Conservation (phyloP, 2,329 filamentous ascomycete genomes). For the Sporothrix humicola region DNA sequence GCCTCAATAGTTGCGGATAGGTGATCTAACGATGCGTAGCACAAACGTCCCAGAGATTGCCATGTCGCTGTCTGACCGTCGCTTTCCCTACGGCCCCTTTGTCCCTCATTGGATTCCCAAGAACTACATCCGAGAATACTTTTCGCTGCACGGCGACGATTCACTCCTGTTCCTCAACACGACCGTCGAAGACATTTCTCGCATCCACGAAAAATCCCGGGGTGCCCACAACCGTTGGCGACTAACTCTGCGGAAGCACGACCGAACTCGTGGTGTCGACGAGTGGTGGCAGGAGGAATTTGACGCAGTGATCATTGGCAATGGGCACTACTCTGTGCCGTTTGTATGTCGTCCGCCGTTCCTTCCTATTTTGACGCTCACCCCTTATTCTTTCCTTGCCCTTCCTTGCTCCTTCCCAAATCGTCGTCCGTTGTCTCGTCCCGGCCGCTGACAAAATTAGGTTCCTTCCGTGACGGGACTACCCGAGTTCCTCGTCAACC, state of each 20-base stretch:
- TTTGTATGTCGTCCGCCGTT: constrained; percentile 51
- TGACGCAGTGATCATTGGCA: constrained; percentile 66
- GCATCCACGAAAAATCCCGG: constrained; percentile 50
- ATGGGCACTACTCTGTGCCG: constrained; percentile 65
- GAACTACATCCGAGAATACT: constrained; percentile 63
- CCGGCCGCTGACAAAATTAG: constrained; percentile 42
- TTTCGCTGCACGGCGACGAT: constrained; percentile 57
- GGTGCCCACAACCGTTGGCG: constrained; percentile 56
- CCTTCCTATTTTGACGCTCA: not conserved
- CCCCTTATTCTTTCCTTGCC: no score
- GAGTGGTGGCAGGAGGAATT: constrained; percentile 67
- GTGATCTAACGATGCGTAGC: not conserved
- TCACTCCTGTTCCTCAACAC: constrained; percentile 55
- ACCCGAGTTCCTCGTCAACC: constrained; percentile 51
- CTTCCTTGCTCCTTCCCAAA: no score
- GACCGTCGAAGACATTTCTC: constrained; percentile 47
- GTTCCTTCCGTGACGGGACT: constrained; percentile 55
- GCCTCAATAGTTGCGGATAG: no score
- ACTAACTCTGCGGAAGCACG: constrained; percentile 55
- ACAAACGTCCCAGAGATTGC: constrained; percentile 61
- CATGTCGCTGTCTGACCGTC: constrained; percentile 61
- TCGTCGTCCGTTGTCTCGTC: no score
- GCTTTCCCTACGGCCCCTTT: constrained; percentile 66
- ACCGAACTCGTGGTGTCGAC: constrained; percentile 52
- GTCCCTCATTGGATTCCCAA: constrained; percentile 61